Percentiles rank a stretch among this genome's conserved stretches.
Conservation (phyloP, 73 alveolate species). For the Paramecium caudatum region DNA sequence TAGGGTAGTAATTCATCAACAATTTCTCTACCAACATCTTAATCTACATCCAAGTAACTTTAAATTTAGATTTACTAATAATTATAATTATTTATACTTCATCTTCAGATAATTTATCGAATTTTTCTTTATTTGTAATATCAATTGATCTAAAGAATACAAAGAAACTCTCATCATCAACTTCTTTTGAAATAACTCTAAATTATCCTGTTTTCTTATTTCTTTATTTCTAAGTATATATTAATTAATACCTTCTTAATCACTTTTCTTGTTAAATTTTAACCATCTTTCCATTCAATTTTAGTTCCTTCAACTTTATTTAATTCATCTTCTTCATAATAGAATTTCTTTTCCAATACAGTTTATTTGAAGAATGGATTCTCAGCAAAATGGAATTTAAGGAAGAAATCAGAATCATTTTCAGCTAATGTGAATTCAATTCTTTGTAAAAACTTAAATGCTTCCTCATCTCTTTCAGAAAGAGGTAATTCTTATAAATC, state of each 20-base stretch:
- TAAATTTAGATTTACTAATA: conserved; percentile 10
- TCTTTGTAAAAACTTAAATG: conserved; percentile 2
- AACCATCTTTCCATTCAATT: conserved; percentile 66
- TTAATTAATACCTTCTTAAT: conserved; percentile 14
- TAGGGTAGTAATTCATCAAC: conserved; percentile 76
- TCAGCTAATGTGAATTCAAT: conserved; percentile 41
- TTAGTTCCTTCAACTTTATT: conserved; percentile 18
- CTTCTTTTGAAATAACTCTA: conserved; percentile 77
- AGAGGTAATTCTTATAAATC: conserved; percentile 26
- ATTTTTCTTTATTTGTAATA: conserved; percentile 47
- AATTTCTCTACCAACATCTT: conserved; percentile 65
- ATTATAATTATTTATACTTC: conserved; percentile 42
- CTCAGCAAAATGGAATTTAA: conserved; percentile 43
- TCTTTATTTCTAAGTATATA: conserved; percentile 56
- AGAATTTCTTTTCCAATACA: conserved; percentile 29
- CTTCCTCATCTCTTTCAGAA: conserved; percentile 8
- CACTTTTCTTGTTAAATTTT: conserved; percentile 49
- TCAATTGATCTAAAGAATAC: conserved; percentile 62
- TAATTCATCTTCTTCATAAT: conserved; percentile 48
- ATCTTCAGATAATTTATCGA: conserved; percentile 59
- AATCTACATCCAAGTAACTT: conserved; percentile 55
- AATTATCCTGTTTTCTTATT: conserved; percentile 76
- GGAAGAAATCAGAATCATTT: conserved; percentile 23
- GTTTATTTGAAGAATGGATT: conserved; percentile 37
- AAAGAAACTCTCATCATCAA: conserved; percentile 77